phyloP scores from a whole-genome alignment of 352 stramenopile species.

The Thraustochytrium striatum region DNA sequence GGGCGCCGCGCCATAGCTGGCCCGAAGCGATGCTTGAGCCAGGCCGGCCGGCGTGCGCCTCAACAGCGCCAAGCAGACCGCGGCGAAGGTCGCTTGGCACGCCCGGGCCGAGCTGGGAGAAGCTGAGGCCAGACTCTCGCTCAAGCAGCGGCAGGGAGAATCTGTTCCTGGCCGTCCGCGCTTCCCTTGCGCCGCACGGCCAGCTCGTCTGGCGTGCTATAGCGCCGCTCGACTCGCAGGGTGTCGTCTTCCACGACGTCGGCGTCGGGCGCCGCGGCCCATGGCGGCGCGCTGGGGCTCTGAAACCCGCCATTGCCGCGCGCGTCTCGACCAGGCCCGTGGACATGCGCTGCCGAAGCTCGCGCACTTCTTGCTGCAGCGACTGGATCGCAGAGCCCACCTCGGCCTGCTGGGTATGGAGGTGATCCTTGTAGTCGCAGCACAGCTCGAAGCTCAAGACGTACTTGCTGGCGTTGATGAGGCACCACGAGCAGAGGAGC shows the following conservation, averaged over 20 bases:
- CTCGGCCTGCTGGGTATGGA: neutral
- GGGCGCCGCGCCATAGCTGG: too few species aligned
- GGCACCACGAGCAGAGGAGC: constrained; percentile 23
- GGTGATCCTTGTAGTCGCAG: constrained; percentile 11
- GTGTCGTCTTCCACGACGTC: neutral
- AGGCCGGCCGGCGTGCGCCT: too few species aligned
- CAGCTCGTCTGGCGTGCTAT: neutral
- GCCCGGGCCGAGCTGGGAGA: too few species aligned
- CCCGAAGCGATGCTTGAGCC: too few species aligned
- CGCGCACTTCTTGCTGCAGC: neutral
- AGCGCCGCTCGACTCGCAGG: neutral
- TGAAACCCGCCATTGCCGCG: too few species aligned
- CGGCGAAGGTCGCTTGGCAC: too few species aligned
- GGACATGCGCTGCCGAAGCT: constrained; percentile 25
- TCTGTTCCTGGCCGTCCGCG: too few species aligned
- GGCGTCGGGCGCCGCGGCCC: neutral
- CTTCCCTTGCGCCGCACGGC: neutral
- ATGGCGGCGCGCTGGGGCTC: too few species aligned
- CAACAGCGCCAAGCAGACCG: too few species aligned
- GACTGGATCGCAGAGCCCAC: neutral
- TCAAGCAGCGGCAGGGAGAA: too few species aligned
- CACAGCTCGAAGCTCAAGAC: constrained; percentile 15
- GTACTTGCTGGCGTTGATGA: constrained; percentile 18
- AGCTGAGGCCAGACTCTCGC: too few species aligned
- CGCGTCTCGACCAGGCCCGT: neutral